Percentiles rank a stretch among this genome's conserved stretches.
phyloP scores from a whole-genome alignment of 2,329 filamentous ascomycete species.

The Sordariomycetes sp. region DNA sequence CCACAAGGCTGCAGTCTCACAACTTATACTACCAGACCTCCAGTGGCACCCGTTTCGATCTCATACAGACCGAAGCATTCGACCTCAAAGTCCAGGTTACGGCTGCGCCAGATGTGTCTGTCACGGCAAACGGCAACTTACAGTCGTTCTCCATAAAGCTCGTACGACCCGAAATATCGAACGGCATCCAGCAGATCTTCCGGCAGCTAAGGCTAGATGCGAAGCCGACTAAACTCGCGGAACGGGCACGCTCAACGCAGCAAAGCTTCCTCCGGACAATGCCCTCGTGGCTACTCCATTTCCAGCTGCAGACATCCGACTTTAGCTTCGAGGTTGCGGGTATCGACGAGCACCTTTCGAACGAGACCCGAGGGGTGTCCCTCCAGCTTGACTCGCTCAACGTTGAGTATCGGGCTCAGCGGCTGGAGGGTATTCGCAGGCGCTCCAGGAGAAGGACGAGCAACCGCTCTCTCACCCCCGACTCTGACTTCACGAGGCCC shows the following conservation, averaged over 20 bases:
- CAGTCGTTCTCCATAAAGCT: conserved; percentile 85
- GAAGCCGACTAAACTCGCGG: conserved; percentile 35
- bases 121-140: conserved; percentile 67
- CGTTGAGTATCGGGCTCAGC: conserved; percentile 79
- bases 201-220: conserved; percentile 67
- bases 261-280: conserved; percentile 67
- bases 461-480: conserved; percentile 60
- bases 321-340: conserved; percentile 88
- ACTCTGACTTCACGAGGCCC: conserved; percentile 46
- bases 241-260: conserved; percentile 36
- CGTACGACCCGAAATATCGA: conserved; percentile 83
- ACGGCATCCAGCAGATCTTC: conserved; percentile 85
- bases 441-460: conserved; percentile 60
- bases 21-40: conserved; percentile 91
- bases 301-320: conserved; percentile 76
- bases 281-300: conserved; percentile 75
- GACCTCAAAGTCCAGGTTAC: conserved; percentile 80
- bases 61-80: conserved; percentile 78
- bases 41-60: conserved; percentile 69
- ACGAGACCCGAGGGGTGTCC: conserved; percentile 70
- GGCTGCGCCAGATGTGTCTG: conserved; percentile 75
- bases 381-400: conserved; percentile 82
- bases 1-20: conserved; percentile 74
- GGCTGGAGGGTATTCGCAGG: conserved; percentile 52
- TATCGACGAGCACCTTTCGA: conserved; percentile 72